Evolutionary conservation across 805 yeast genomes (phyloP), one percentile per base, ranked within the genome.

Genomic region (Ogataea dorogensis): DNA sequence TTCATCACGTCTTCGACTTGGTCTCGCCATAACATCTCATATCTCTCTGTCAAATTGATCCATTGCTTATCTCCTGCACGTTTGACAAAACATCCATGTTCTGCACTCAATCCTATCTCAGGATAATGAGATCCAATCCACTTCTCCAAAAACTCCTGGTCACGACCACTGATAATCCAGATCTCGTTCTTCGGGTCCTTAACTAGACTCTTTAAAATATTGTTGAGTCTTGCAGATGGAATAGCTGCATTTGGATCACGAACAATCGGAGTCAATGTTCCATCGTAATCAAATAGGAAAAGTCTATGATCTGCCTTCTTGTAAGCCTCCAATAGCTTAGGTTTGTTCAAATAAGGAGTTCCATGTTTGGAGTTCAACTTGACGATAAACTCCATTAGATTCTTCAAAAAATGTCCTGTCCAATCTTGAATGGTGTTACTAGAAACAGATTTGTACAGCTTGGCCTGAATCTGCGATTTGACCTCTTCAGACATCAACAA

Each of bases 171-270:
- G 42, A 93, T 91, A 46, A 93, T 77, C 98, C 98, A 93, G 27
- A 93, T 80, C 56, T 79, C 81, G 63, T 93, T 93, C 42, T 70
- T 70, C 5, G 91, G 87, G 58, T 91, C 98, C 10, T 69, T 67
- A 2, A 82, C 69, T 35, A 93, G 68, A 19, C 68, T 65, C 17
- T 73, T 68, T 40, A 93, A 61, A 9, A 83, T 75, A 7, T 68
- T 61, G 36, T 76, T 69, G 28, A 93, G 67, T 47, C 82, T 71
- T 3, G 81, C 79, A 1, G 95, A 79, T 3, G 99, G 98, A 26
- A 93, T 84, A 0, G 98, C 98, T 0, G 98, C 97, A n/a, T 91
- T 87, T 2, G 99, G 99, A 51, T 93, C 98, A 24, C 79, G 75
- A 3, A 93, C 98, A 54, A 93, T 93, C 10, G 98, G 98, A 0